Conservation (phyloP, 139 green algal species). For the Volvox reticuliferus region DNA sequence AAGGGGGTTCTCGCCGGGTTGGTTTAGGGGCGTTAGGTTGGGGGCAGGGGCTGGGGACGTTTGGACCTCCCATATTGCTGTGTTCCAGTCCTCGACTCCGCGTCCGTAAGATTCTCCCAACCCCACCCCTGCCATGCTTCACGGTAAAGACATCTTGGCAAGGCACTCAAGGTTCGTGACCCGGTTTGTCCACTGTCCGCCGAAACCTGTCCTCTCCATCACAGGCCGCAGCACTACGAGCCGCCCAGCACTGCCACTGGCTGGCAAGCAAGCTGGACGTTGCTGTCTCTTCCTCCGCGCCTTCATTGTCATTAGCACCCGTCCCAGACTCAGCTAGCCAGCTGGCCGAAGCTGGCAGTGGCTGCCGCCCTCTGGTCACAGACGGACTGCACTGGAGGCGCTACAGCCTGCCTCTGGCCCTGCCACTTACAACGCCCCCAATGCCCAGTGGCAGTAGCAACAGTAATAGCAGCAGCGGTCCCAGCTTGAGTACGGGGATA, state of each 20-base stretch:
- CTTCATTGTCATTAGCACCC: neutral
- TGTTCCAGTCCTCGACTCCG: no score
- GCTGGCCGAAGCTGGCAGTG: neutral
- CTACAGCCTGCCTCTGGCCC: slow-evolving; percentile 74
- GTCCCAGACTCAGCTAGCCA: neutral
- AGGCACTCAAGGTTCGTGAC: no score
- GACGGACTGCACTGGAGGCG: slow-evolving; percentile 12
- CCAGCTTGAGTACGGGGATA: neutral
- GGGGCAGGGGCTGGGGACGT: no score
- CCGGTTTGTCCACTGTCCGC: no score
- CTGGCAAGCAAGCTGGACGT: neutral
- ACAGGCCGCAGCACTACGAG: slow-evolving; percentile 11
- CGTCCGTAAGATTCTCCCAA: no score
- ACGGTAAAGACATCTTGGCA: no score
- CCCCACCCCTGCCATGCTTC: no score
- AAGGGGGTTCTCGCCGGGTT: neutral
- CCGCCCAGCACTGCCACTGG: slow-evolving; percentile 15
- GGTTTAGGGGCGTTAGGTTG: no score
- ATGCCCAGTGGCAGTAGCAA: neutral
- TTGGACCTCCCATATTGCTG: no score
- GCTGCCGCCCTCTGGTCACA: neutral
- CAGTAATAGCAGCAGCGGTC: neutral
- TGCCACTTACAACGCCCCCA: slow-evolving; percentile 71
- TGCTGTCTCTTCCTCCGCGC: neutral
- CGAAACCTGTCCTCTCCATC: neutral